Conservation (phyloP, 139 green algal species). For the Dunaliella sp. region DNA sequence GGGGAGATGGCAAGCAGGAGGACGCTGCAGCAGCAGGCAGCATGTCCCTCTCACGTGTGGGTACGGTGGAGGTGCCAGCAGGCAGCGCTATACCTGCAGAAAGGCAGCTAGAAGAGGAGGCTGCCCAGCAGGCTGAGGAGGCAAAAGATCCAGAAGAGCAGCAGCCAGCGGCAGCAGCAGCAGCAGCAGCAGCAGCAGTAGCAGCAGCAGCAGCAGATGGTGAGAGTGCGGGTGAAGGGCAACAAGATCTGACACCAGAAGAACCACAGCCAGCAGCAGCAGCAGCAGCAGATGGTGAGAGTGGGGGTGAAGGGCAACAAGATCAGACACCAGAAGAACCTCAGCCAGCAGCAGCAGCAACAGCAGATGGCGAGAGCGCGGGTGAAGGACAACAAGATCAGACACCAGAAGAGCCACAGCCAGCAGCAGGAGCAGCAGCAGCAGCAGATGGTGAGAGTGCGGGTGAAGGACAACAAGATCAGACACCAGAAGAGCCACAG, state of each 20-base stretch:
- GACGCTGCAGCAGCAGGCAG: background rate
- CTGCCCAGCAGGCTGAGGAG: background rate
- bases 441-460: background rate
- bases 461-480: background rate
- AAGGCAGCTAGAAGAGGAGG: too few relatives aligned
- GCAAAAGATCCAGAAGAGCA: background rate
- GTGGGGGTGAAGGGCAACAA: background rate
- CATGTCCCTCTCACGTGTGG: background rate
- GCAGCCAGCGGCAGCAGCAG: background rate
- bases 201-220: background rate
- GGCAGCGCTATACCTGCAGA: background rate
- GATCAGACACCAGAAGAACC: background rate
- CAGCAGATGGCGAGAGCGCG: background rate
- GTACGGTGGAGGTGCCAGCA: background rate
- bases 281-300: background rate
- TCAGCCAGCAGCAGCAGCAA: background rate
- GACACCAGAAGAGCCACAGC: background rate
- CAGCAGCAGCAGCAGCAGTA: background rate
- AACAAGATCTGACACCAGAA: background rate
- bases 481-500: background rate
- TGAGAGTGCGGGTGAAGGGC: background rate
- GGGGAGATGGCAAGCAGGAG: background rate
- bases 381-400: background rate
- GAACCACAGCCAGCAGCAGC: background rate
- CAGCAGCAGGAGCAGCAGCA: background rate